A percentile compares a stretch with the other conserved stretches of the same genome.
Conservation (phyloP, 257 asterid genomes). For the Scutellaria galericulata region DNA sequence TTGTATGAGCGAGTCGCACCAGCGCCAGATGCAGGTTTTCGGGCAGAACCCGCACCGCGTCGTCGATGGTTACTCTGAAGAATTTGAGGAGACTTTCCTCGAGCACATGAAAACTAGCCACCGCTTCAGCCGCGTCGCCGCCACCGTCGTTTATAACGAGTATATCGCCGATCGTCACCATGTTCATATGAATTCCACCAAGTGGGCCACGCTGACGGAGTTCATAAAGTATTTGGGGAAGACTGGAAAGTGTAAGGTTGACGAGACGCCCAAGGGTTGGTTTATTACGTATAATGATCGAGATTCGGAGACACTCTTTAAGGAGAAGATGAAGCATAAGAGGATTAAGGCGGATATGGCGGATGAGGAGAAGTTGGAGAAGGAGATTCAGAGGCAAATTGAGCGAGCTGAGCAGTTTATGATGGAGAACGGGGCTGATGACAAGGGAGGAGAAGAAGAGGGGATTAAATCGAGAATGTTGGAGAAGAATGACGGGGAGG, state of each 20-base stretch:
- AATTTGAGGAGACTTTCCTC: slow-evolving; percentile 68
- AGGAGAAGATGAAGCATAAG: slow-evolving; percentile 93
- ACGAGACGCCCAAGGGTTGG: slow-evolving; percentile 94
- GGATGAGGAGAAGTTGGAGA: slow-evolving; percentile 93
- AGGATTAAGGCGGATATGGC: slow-evolving; percentile 74
- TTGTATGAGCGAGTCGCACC: slow-evolving; percentile 94
- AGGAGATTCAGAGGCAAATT: slow-evolving; percentile 79
- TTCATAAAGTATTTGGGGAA: slow-evolving; percentile 83
- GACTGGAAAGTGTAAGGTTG: slow-evolving; percentile 88
- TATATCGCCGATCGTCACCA: slow-evolving; percentile 84
- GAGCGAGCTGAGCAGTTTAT: slow-evolving; percentile 81
- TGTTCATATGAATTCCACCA: slow-evolving; percentile 86
- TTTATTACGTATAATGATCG: slow-evolving; percentile 88
- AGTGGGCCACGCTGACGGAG: slow-evolving; percentile 92
- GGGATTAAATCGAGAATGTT: slow-evolving; percentile 45
- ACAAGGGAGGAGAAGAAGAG: slow-evolving; percentile 37
- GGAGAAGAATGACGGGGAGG: slow-evolving; percentile 62
- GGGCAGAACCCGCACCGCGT: slow-evolving; percentile 84
- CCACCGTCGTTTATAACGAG: slow-evolving; percentile 95
- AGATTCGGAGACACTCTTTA: slow-evolving; percentile 86
- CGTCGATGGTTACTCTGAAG: slow-evolving; percentile 77
- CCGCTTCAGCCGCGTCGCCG: slow-evolving; percentile 87
- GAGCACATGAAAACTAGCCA: slow-evolving; percentile 94
- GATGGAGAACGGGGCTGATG: slow-evolving; percentile 25
- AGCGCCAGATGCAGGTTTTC: slow-evolving; percentile 91